These are phyloP conservation scores for Erucastrum elatum DNA, from an alignment of 345 rosid species.

Conservation along the genomic window DNA sequence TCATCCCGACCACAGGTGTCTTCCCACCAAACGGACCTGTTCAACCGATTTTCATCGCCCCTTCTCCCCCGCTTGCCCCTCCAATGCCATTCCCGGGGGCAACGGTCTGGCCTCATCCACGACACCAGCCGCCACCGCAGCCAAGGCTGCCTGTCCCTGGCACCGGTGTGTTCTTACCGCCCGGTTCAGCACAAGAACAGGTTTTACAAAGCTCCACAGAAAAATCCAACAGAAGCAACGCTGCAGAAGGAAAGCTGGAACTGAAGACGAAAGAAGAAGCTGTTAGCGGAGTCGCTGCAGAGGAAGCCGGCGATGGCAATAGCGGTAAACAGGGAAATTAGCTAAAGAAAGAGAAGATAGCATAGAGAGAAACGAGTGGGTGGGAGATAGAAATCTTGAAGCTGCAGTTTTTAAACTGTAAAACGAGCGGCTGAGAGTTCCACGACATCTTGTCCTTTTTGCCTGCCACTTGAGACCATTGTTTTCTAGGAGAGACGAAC, in stretches of 20 bases:
- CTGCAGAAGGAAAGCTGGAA: conserved; percentile 26
- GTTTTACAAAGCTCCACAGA: conserved; percentile 44
- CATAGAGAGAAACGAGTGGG: conserved; percentile 9
- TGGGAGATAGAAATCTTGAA: conserved; percentile 14
- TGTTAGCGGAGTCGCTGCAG: conserved; percentile 12
- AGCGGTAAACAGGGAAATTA: conserved; percentile 14
- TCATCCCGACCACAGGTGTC: conserved; percentile 48
- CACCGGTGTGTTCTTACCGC: conserved; percentile 96
- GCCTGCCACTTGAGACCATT: conserved; percentile 19
- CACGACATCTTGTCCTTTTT: not conserved
- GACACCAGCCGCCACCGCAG: conserved; percentile 62
- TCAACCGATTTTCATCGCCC: conserved; percentile 50
- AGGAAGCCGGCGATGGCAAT: conserved; percentile 4
- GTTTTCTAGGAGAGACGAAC: conserved; percentile 9
- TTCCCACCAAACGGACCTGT: conserved; percentile 48
- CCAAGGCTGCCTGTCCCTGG: conserved; percentile 74
- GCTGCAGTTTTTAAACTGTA: conserved; percentile 32
- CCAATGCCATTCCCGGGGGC: conserved; percentile 58
- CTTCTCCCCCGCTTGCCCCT: conserved; percentile 58
- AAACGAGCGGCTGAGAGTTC: conserved; percentile 24
- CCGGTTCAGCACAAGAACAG: conserved; percentile 38
- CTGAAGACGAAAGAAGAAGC: conserved; percentile 14
- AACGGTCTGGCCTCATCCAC: conserved; percentile 66
- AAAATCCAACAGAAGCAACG: conserved; percentile 19
- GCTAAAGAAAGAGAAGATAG: conserved; percentile 22